Percentiles rank a stretch among this genome's conserved stretches.
These are phyloP conservation scores for Fonsecaea erecta DNA, from an alignment of 2,329 filamentous ascomycete species.

Conservation along the genomic window DNA sequence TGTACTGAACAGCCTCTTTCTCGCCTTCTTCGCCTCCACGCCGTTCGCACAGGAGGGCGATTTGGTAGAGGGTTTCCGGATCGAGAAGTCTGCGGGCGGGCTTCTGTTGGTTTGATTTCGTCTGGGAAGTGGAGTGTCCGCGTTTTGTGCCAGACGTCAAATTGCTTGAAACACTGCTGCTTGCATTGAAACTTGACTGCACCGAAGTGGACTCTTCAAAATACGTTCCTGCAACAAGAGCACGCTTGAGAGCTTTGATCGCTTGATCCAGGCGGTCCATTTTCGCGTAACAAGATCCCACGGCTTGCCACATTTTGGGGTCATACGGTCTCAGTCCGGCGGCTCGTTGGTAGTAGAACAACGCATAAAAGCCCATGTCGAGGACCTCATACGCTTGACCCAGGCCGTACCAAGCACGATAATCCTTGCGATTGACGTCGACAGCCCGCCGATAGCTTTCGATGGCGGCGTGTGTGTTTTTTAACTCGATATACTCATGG, in stretches of 20 bases:
- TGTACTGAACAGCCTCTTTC: constrained; percentile 82
- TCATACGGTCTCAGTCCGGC: constrained; percentile 93
- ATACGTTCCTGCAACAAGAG: constrained; percentile 83
- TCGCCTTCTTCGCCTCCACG: constrained; percentile 67
- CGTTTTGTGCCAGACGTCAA: background rate
- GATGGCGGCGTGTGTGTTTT: constrained; percentile 97
- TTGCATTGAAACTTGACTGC: constrained; percentile 38
- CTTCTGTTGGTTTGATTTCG: constrained; percentile 14
- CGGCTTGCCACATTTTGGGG: constrained; percentile 98
- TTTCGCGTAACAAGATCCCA: constrained; percentile 87
- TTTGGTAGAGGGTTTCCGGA: constrained; percentile 86
- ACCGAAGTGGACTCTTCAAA: constrained; percentile 66
- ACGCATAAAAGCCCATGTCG: constrained; percentile 95
- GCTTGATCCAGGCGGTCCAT: constrained; percentile 86
- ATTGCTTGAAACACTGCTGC: constrained; percentile 18
- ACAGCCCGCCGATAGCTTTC: constrained; percentile 95
- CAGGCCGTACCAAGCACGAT: constrained; percentile 95
- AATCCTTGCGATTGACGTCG: constrained; percentile 93
- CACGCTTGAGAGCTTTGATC: constrained; percentile 93
- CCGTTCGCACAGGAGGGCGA: constrained; percentile 85
- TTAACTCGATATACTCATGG: constrained; percentile 97
- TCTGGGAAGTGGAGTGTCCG: constrained; percentile 14
- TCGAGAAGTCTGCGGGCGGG: constrained; percentile 67
- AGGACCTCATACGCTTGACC: constrained; percentile 97
- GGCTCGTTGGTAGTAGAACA: constrained; percentile 97